Percentiles rank a stretch among this genome's conserved stretches.
Evolutionary conservation across 371 early-diverging fungal genomes (phyloP).

Genomic region (Apophysomyces sp.): DNA sequence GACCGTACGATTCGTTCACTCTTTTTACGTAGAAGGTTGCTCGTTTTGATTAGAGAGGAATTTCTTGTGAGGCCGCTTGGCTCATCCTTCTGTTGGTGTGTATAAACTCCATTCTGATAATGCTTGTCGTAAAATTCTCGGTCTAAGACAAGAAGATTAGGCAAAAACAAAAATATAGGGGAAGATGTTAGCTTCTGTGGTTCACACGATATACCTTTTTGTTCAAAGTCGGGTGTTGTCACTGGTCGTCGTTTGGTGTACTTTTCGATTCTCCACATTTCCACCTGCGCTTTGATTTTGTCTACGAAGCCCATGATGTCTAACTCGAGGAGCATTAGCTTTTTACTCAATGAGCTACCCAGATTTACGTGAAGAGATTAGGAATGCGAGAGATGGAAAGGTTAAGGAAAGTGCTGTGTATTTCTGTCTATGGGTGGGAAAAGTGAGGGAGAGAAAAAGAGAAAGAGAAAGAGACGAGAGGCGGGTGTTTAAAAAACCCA

Average conservation of each 20-base stretch:
- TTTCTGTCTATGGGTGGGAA: not conserved
- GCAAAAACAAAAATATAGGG: constrained; percentile 13
- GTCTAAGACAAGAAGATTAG: constrained; percentile 5
- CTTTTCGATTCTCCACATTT: constrained; percentile 67
- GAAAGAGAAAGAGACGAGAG: not conserved
- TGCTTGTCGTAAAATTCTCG: constrained; percentile 20
- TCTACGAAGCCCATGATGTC: constrained; percentile 57
- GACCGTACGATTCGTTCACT: constrained; percentile 38
- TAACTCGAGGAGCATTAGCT: not conserved
- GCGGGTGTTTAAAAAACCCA: not conserved
- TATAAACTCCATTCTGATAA: constrained; percentile 22
- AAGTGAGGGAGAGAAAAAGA: constrained; percentile 2
- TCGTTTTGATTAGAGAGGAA: not conserved
- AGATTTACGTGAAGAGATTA: not conserved
- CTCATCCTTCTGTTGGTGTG: not conserved
- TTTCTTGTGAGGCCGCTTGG: not conserved
- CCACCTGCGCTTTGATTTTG: constrained; percentile 57
- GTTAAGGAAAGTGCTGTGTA: not conserved
- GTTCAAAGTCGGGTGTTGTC: constrained; percentile 62
- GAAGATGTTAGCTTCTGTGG: not conserved
- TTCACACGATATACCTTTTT: constrained; percentile 32
- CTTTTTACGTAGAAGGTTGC: constrained; percentile 8
- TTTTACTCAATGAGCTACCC: not conserved
- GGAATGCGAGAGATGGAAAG: constrained; percentile 6
- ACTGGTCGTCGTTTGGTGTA: constrained; percentile 62